Evolutionary conservation across 108 stramenopile species (phyloP), one percentile per base, ranked within the genome.

Genomic region (Fistulifera solaris): DNA sequence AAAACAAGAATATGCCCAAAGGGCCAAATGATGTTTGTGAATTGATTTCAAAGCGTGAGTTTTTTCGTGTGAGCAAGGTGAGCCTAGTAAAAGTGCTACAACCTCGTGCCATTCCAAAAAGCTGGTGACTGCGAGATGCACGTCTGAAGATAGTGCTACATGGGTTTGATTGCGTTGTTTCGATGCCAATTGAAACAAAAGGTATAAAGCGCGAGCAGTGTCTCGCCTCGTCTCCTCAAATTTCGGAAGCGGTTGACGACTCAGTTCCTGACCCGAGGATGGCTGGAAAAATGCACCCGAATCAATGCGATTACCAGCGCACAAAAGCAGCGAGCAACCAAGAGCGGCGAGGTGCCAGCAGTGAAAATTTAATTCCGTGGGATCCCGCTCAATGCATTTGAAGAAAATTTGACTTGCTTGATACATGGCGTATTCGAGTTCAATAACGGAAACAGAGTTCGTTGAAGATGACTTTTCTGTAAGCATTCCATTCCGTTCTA

Each of bases 81-180:
- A 18, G 19, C 44, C 44, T 21, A 56, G 2, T 14, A 75, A 25
- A 3, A 75, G 49, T 16, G 67, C 74, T 6, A 75, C 53, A 10
- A 62, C 61, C 31, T 75, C 59, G 7, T 44, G 61, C 74, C 74
- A 75, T 40, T 75, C 74, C 22, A 75, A 40, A 27, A 75, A 54
- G 0, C 68, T 55, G 8, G 40, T 40, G 1, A 70, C 17, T 1
- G 68, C 60, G 7, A 66, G 42, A 40, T 59, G 49, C 0, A 46
- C 51, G 21, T 31, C 19, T 3, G 19, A 54, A 6, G 31, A 35
- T 35, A 35, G 8, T 8, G 6, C 31, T 35, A 35, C 31, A 6
- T 35, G 31, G 19, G 3, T 46, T 46, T 46, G 19, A 21, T 46
- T 5, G 3, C 21, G 19, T 39, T 41, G 40, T 35, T 35, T 35